A percentile compares a stretch with the other conserved stretches of the same genome.
Evolutionary conservation across 768 basidiomycete species (phyloP).

Genomic region (Pholiota conissans): DNA sequence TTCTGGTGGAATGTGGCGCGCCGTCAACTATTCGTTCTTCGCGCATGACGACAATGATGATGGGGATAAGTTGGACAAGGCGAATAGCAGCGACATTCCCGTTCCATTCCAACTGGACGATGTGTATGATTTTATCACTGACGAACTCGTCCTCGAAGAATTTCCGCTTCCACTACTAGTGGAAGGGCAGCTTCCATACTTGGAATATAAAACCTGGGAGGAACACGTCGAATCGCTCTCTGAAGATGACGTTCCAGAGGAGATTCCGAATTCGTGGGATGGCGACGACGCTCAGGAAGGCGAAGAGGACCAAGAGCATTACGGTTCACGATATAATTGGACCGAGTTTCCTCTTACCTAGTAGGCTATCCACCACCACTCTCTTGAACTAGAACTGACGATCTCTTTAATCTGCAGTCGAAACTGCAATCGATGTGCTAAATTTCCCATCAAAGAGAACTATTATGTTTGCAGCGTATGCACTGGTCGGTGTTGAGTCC

Average conservation of each 20-base stretch:
- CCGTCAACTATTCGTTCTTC: background rate
- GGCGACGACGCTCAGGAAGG: background rate
- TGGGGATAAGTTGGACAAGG: background rate
- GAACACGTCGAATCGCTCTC: conserved; percentile 1
- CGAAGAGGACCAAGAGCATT: background rate
- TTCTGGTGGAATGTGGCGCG: conserved; percentile 12
- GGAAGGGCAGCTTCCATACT: background rate
- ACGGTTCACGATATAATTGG: background rate
- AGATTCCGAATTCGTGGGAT: conserved; percentile 10
- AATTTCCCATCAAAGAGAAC: background rate
- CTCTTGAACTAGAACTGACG: background rate
- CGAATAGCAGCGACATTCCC: background rate
- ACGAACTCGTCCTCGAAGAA: conserved; percentile 3
- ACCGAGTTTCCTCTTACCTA: conserved; percentile 1
- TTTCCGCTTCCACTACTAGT: background rate
- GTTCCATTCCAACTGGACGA: conserved; percentile 7
- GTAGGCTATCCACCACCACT: background rate
- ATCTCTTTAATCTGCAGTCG: background rate
- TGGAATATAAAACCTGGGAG: conserved; percentile 14
- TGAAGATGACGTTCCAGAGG: background rate
- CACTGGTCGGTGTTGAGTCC: background rate
- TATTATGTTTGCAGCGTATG: conserved; percentile 6
- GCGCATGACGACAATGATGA: background rate
- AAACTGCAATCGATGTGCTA: background rate
- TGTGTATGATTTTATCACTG: background rate